Base-by-base conservation (phyloP, 139 green algal genomes). In the Dunaliella sp. region DNA sequence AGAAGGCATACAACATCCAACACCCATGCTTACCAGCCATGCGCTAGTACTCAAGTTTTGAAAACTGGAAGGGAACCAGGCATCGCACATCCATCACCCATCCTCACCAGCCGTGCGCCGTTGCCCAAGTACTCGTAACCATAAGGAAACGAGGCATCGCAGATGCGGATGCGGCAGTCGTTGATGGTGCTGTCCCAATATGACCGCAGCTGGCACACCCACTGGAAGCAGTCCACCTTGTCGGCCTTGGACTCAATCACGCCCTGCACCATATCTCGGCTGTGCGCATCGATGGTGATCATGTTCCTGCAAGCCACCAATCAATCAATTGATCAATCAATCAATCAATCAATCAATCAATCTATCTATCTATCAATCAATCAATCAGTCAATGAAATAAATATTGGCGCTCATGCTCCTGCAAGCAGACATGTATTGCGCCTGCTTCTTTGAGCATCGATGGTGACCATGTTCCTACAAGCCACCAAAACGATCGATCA, bases 251-350 rank as follows among this genome's bases (percentile, higher is more conserved):
- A 26, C 84, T 87, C 77, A 25, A 83, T 33, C 3, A 87, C 57
- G 84, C 33, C 58, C 7, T 59, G 38, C 32, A 87, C 57, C 76
- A 96, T 96, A 81, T 97, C 94, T 35, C 94, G 92, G 34, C 89
- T 94, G 92, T 97, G 94, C 0, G 94, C 94, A 59, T 97, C 94
- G 75, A 97, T 97, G 81, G 94, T 97, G 89, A 97, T 97, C 94
- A 96, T 96, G 90, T 96, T 97, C 93, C 35, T 86, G 25, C 36
- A 82, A 94, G 94, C 34, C 93, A 83, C 80, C 90, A 89, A 32
- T 89, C 74, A 31, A 76, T 77, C 77, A 38, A n/a, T n/a, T n/a
- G n/a, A n/a, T n/a, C n/a, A n/a, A n/a, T n/a, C n/a, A n/a, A n/a
- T n/a, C n/a, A n/a, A n/a, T n/a, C n/a, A n/a, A n/a, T n/a, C n/a